These are phyloP conservation scores for Carpinus viminea DNA, from an alignment of 306 rosid genomes.

Conservation along the genomic window DNA sequence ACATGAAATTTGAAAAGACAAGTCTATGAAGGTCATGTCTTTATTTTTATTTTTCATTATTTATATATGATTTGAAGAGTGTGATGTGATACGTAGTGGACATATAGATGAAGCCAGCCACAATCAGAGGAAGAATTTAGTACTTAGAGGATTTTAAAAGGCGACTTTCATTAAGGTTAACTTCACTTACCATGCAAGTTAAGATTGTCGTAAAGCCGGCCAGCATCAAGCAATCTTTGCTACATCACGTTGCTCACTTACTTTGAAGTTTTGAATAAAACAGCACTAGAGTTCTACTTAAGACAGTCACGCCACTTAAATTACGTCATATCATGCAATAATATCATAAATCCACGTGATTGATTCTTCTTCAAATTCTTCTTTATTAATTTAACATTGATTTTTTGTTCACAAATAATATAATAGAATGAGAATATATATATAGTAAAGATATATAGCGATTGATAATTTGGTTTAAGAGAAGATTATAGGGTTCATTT, in stretches of 20 bases:
- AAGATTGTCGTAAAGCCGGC: constrained; percentile 52
- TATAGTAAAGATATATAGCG: too few relatives aligned
- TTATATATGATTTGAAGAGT: too few relatives aligned
- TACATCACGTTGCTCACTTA: constrained; percentile 31
- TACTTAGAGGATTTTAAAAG: background rate
- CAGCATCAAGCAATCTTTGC: constrained; percentile 47
- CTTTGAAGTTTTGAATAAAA: constrained; percentile 2
- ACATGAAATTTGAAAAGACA: too few relatives aligned
- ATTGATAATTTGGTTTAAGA: too few relatives aligned
- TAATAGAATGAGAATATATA: background rate
- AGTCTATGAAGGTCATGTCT: too few relatives aligned
- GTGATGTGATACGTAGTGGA: background rate
- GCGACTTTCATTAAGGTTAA: constrained; percentile 33
- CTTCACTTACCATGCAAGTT: constrained; percentile 71
- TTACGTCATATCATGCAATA: constrained; percentile 10
- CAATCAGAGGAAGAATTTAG: constrained; percentile 10
- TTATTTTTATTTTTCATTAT: too few relatives aligned
- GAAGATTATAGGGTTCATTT: too few relatives aligned
- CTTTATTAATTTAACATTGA: background rate
- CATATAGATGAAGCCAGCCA: background rate
- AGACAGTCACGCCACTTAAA: constrained; percentile 12
- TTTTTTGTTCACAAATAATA: background rate
- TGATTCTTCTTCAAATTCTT: background rate
- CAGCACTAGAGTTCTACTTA: background rate
- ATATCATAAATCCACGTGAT: background rate